These are phyloP conservation scores for Panicum hallii DNA, from an alignment of 202 grass and related monocot genomes.

Conservation along the genomic window DNA sequence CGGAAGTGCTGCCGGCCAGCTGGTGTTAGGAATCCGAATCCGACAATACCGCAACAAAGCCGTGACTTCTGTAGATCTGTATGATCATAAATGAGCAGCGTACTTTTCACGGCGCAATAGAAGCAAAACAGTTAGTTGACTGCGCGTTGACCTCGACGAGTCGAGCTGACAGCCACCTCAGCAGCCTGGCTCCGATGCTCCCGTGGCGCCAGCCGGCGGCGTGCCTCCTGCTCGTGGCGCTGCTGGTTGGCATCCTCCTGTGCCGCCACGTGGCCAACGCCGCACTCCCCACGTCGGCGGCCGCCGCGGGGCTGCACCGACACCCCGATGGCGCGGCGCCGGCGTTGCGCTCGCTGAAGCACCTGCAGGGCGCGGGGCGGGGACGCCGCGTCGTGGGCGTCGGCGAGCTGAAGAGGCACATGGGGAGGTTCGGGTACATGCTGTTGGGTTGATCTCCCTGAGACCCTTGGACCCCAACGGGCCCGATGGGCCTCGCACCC, in stretches of 20 bases:
- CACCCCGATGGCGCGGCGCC: not conserved
- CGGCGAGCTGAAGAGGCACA: constrained; percentile 61
- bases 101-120: not conserved
- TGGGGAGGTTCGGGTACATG: constrained; percentile 76
- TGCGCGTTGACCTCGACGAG: not conserved
- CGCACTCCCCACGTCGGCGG: not conserved
- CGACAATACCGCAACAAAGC: too few species aligned
- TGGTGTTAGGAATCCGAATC: too few species aligned
- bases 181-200: constrained; percentile 20
- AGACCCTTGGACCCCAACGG: too few species aligned
- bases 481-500: too few species aligned
- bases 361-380: constrained; percentile 47
- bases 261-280: not conserved
- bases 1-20: not conserved
- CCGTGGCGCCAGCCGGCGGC: not conserved
- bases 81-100: not conserved
- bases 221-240: not conserved
- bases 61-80: too few species aligned
- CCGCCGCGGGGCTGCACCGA: not conserved
- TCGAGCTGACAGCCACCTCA: not conserved
- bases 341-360: constrained; percentile 47
- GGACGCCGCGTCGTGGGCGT: constrained; percentile 58
- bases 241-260: constrained; percentile 4
- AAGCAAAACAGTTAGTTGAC: not conserved
- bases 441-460: too few species aligned